Conservation (phyloP, 768 basidiomycete genomes). For the Clitopilus passeckerianus region DNA sequence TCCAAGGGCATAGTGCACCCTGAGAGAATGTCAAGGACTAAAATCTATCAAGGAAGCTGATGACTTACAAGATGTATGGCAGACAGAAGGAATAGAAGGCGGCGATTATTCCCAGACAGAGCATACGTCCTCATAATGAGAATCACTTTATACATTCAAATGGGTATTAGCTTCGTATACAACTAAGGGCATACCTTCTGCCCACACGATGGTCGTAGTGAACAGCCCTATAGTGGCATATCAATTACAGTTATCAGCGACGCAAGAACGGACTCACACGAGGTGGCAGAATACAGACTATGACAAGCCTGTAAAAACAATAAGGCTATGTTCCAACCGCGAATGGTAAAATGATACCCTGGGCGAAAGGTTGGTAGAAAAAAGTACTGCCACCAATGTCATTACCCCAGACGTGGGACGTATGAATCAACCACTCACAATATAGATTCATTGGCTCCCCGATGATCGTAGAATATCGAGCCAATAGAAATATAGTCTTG, state of each 20-base stretch:
- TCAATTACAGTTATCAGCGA: background rate
- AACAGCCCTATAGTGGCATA: background rate
- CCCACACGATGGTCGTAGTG: background rate
- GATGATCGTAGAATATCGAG: constrained; percentile 4
- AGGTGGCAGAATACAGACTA: background rate
- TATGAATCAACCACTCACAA: background rate
- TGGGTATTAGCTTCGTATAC: background rate
- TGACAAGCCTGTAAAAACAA: background rate
- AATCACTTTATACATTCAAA: constrained; percentile 1
- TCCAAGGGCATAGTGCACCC: background rate
- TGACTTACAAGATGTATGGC: background rate
- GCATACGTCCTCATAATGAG: constrained; percentile 10
- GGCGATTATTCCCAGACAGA: constrained; percentile 6
- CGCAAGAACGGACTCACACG: background rate
- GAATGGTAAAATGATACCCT: background rate
- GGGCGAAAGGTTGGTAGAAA: background rate
- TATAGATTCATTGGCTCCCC: constrained; percentile 4
- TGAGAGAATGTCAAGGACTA: background rate
- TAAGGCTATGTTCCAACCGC: background rate
- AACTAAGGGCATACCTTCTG: constrained; percentile 5
- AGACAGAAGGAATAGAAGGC: background rate
- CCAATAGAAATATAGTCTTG: constrained; percentile 2
- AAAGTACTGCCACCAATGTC: background rate
- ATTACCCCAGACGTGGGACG: background rate
- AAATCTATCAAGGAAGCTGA: background rate